Conservation (phyloP, 1,284 basidiomycete species). For the Malassezia sp. region DNA sequence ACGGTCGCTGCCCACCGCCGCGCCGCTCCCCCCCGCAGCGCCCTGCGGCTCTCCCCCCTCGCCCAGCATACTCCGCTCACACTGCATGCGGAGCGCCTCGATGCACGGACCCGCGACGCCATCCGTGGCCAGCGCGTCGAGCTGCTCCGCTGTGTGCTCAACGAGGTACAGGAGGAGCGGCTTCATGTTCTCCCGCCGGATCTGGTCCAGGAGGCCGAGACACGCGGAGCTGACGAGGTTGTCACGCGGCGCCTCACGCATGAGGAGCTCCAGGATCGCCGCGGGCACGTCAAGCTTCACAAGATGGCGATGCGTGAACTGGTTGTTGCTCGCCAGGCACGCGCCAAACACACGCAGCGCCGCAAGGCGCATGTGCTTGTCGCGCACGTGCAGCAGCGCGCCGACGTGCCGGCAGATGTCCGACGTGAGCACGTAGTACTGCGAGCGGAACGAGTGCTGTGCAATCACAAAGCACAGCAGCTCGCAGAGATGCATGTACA, state of each 20-base stretch:
- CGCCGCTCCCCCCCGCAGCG: conserved; percentile 40
- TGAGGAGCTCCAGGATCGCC: conserved; percentile 69
- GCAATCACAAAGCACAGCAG: conserved; percentile 74
- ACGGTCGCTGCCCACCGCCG: conserved; percentile 43
- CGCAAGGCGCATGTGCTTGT: conserved; percentile 62
- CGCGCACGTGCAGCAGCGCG: conserved; percentile 57
- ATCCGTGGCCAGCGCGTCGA: conserved; percentile 59
- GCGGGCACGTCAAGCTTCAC: conserved; percentile 73
- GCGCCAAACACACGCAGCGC: conserved; percentile 75
- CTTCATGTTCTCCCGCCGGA: conserved; percentile 69
- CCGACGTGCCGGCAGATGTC: conserved; percentile 32
- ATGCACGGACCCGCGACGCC: conserved; percentile 61
- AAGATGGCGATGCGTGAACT: conserved; percentile 71
- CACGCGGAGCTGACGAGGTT: conserved; percentile 87
- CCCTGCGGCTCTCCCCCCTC: not conserved
- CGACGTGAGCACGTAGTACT: conserved; percentile 65
- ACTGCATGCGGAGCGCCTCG: conserved; percentile 61
- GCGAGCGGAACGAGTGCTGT: conserved; percentile 70
- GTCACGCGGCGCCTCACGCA: conserved; percentile 70
- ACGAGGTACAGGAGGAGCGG: conserved; percentile 73
- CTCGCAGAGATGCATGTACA: conserved; percentile 56
- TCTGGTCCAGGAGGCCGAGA: conserved; percentile 84
- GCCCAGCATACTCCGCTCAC: conserved; percentile 49
- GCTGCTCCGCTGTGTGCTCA: conserved; percentile 60
- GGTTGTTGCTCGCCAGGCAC: conserved; percentile 71